phyloP scores from a whole-genome alignment of 1,284 basidiomycete species.

The Coniophora puteana region DNA sequence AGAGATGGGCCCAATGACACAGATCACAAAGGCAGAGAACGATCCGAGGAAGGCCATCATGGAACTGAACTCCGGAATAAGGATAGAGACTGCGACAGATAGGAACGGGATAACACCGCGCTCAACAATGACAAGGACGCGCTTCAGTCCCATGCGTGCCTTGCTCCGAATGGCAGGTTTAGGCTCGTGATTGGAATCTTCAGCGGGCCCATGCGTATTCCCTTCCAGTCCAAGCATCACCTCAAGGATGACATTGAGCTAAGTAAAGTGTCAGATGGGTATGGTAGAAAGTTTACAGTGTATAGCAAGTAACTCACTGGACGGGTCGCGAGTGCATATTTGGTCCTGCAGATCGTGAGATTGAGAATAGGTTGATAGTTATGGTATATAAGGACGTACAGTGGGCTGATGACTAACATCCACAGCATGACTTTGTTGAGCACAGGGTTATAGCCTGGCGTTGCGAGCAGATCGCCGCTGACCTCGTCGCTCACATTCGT shows the following conservation, averaged over 20 bases:
- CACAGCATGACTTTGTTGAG: constrained; percentile 82
- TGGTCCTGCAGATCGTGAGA: constrained; percentile 50
- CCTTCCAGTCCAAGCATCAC: constrained; percentile 66
- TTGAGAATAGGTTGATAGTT: constrained; percentile 2
- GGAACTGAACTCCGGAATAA: constrained; percentile 82
- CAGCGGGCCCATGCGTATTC: constrained; percentile 30
- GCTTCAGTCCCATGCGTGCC: constrained; percentile 29
- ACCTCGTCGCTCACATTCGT: constrained; percentile 81
- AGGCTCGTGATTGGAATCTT: too few species aligned
- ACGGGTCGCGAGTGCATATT: constrained; percentile 83
- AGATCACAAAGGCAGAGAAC: constrained; percentile 83
- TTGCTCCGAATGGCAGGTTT: constrained; percentile 17
- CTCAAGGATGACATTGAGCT: constrained; percentile 81
- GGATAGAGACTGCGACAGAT: constrained; percentile 69
- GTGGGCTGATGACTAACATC: constrained; percentile 86
- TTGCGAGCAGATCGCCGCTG: constrained; percentile 79
- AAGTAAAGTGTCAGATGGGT: constrained; percentile 11
- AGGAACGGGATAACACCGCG: constrained; percentile 57
- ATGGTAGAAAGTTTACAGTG: background rate
- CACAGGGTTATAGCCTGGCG: constrained; percentile 68
- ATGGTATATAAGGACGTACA: constrained; percentile 43
- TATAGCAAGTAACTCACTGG: constrained; percentile 53
- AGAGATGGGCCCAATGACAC: constrained; percentile 75
- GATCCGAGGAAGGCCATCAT: constrained; percentile 91
- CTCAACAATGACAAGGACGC: constrained; percentile 50